Percentiles rank a stretch among this genome's conserved stretches.
phyloP scores from a whole-genome alignment of 1,139 yeast genomes.

The Kodamaea ohmeri region DNA sequence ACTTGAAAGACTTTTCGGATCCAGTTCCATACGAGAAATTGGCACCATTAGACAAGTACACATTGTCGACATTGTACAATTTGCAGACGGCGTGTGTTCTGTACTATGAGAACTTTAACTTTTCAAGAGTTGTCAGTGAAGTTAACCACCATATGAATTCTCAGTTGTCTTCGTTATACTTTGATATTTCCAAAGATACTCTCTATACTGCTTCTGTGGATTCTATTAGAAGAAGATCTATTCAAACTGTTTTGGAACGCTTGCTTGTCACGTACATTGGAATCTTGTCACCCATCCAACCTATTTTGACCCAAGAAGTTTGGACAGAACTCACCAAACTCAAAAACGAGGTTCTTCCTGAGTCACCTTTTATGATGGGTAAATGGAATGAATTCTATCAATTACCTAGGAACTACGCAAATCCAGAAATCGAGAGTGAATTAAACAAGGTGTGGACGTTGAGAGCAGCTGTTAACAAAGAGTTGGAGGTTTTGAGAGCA shows the following conservation, averaged over 20 bases:
- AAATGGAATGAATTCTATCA: slow-evolving; percentile 31
- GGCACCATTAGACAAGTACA: slow-evolving; percentile 60
- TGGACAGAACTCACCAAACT: slow-evolving; percentile 88
- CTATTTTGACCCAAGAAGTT: slow-evolving; percentile 81
- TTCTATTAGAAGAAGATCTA: slow-evolving; percentile 56
- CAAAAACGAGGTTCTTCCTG: slow-evolving; percentile 26
- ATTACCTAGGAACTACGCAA: slow-evolving; percentile 26
- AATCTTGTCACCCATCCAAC: slow-evolving; percentile 76
- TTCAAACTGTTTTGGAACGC: slow-evolving; percentile 69
- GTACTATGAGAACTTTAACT: slow-evolving; percentile 58
- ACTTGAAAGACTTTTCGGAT: slow-evolving; percentile 43
- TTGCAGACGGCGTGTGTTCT: slow-evolving; percentile 43
- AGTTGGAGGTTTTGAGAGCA: slow-evolving; percentile 33
- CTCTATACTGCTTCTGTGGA: slow-evolving; percentile 64
- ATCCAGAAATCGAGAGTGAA: slow-evolving; percentile 33
- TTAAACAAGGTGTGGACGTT: slow-evolving; percentile 45
- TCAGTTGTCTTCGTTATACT: slow-evolving; percentile 77
- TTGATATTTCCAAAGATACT: slow-evolving; percentile 82
- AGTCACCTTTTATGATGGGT: slow-evolving; percentile 55
- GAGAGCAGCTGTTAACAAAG: slow-evolving; percentile 47
- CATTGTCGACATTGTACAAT: slow-evolving; percentile 53
- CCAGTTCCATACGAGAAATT: slow-evolving; percentile 37
- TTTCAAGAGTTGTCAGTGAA: slow-evolving; percentile 61
- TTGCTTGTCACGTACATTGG: slow-evolving; percentile 62
- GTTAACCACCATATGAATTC: slow-evolving; percentile 72